Base-by-base conservation (phyloP, 2,329 filamentous ascomycete species). In the Fusarium miscanthi region DNA sequence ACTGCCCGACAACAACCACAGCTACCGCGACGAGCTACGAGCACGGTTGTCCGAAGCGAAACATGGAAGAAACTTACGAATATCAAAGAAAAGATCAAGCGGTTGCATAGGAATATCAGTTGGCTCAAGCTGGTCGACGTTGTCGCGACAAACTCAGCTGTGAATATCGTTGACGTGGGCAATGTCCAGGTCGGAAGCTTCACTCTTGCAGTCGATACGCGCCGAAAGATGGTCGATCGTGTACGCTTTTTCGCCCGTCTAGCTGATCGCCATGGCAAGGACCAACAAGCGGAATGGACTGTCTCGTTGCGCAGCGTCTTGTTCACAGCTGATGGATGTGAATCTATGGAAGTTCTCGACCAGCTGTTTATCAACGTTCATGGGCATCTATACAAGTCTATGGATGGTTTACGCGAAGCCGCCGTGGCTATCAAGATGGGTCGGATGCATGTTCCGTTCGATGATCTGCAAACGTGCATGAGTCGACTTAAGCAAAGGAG, bases 61-160 rank as follows among this genome's bases (percentile, higher is more conserved):
- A 93, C 93, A 30, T 98, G 95, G 95, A 90, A 91, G 79, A 88
- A 89, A 65, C 85, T 98, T 69, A 96, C 90, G 16, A 88, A 89
- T 70, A 83, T 92, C 59, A 98, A 98, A 81, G 94, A 98, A 69
- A 89, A 88, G 74, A 90, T 98, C 77, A 98, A 98, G 84, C 89
- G 88, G 63, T 82, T 99, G 58, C 96, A 99, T 78, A 87, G 93
- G 63, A 93, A 94, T 76, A 92, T 99, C 72, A 90, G 93, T 74
- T 98, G 94, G 93, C 88, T 99, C 72, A 90, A 93, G 59, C 87
- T 97, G 87, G 91, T 98, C 23, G 96, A 99, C 82, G 85, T 99
- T 40, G 91, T 97, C 31, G 94, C 94, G 16, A 91, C 91, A 23
- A 94, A 95, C 77, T 93, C 94, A 2, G 91, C 91, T 10, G 79